A percentile compares a stretch with the other conserved stretches of the same genome.
phyloP scores from a whole-genome alignment of 2,329 filamentous ascomycete genomes.

The Neobulgaria alba region DNA sequence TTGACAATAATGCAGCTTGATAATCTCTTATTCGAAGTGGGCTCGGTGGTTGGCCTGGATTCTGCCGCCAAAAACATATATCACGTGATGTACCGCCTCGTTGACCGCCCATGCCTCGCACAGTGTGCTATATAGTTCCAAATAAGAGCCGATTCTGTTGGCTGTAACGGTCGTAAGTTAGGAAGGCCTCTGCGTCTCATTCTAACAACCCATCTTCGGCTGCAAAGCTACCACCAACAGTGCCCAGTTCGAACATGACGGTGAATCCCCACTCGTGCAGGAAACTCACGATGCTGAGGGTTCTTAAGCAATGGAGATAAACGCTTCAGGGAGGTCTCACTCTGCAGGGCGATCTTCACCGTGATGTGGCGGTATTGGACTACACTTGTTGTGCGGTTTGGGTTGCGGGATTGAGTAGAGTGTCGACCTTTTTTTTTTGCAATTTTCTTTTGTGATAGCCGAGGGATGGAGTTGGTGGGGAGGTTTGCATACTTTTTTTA shows the following conservation, averaged over 20 bases:
- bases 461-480: background rate
- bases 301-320: conserved; percentile 62
- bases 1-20: too few species aligned
- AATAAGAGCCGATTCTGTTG: conserved; percentile 15
- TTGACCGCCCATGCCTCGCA: background rate
- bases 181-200: conserved; percentile 48
- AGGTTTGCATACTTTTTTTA: background rate
- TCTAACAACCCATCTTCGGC: conserved; percentile 37
- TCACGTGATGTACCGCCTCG: too few species aligned
- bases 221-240: conserved; percentile 32
- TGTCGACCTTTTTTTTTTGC: conserved; percentile 23
- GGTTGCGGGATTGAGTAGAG: conserved; percentile 29
- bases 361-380: conserved; percentile 61
- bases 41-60: too few species aligned
- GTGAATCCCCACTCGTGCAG: conserved; percentile 57
- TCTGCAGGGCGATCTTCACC: conserved; percentile 65
- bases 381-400: conserved; percentile 55
- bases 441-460: conserved; percentile 5
- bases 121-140: background rate
- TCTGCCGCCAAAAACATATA: too few species aligned
- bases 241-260: conserved; percentile 63
- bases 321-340: conserved; percentile 62
- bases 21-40: too few species aligned
- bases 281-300: conserved; percentile 56
- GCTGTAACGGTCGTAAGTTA: conserved; percentile 56